Evolutionary conservation across 805 yeast genomes (phyloP), one percentile per base, ranked within the genome.

Genomic region (Metschnikowia lachancei): DNA sequence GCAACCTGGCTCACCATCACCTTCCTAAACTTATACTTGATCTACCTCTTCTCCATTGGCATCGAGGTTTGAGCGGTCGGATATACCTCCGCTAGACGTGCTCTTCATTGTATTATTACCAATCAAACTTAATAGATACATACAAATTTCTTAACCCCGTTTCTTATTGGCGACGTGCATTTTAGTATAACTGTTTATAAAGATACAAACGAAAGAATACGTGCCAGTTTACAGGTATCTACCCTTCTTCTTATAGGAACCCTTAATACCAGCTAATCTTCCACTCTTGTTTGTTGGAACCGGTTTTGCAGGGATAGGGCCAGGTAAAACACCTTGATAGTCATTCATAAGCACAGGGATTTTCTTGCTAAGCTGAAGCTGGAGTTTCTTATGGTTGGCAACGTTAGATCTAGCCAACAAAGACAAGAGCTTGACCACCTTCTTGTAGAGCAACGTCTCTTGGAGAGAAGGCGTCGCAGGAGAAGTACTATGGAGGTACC

Each of bases 301-400:
- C 2, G 50, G 49, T 40, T 60, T 58, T 12, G 58, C 45, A 28
- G 67, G 51, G 34, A 74, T 55, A 3, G 74, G 62, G 1, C 87
- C 85, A 1, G 97, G 97, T 58, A 91, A 73, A 1, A 85, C 76
- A 39, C 97, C 97, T 31, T 78, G 68, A 59, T 87, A 90, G 53
- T 83, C 87, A 19, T 82, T 78, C 60, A 81, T 81, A 46, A 86
- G 73, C 0, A 86, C 83, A 0, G 96, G 95, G 39, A 91, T 62
- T 19, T 65, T 65, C 34, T 68, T 64, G 36, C 72, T 67, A 42
- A 70, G 59, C 19, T 59, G 55, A 22, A 63, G 46, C n/a, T 66
- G 51, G 35, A 70, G 55, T 16, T 50, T 53, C 18, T 53, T 55
- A 14, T 65, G 64, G 4, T 51, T 45, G 2, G 66, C 48, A n/a